Conservation (phyloP, 2,329 filamentous ascomycete species). For the Verticillium alfalfae region DNA sequence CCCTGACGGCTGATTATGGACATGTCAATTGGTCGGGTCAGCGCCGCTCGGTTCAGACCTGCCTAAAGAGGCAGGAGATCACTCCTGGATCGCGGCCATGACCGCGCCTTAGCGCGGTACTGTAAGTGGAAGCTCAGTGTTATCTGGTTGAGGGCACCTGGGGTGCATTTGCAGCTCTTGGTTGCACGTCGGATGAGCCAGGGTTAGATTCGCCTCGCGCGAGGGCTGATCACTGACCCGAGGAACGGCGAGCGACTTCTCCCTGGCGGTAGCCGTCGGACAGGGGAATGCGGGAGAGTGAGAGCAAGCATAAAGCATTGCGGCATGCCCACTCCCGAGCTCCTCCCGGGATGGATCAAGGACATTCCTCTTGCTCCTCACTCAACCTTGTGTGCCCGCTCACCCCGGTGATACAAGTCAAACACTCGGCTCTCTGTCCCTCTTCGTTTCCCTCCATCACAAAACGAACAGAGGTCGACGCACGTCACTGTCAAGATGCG, state of each 20-base stretch:
- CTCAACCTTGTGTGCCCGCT: background rate
- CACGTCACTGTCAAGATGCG: constrained; percentile 6
- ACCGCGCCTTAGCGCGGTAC: background rate
- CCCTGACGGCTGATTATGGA: background rate
- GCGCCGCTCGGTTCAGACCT: background rate
- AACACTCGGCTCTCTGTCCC: background rate
- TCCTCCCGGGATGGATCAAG: background rate
- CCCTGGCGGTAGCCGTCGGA: no score
- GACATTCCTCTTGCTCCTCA: background rate
- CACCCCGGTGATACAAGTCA: background rate
- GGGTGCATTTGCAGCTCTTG: background rate
- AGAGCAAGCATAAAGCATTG: background rate
- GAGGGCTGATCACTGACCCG: no score
- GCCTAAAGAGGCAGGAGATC: background rate
- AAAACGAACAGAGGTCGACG: background rate
- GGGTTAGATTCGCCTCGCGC: no score
- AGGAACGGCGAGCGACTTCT: no score
- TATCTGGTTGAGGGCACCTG: background rate
- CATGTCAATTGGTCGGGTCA: background rate
- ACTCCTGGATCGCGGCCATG: background rate
- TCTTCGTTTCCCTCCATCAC: background rate
- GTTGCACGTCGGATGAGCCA: no score
- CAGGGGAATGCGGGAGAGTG: background rate
- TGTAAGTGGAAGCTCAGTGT: background rate
- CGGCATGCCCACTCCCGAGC: background rate